Evolutionary conservation across 1,139 yeast genomes (phyloP).

Genomic region (Taphrina betulina): DNA sequence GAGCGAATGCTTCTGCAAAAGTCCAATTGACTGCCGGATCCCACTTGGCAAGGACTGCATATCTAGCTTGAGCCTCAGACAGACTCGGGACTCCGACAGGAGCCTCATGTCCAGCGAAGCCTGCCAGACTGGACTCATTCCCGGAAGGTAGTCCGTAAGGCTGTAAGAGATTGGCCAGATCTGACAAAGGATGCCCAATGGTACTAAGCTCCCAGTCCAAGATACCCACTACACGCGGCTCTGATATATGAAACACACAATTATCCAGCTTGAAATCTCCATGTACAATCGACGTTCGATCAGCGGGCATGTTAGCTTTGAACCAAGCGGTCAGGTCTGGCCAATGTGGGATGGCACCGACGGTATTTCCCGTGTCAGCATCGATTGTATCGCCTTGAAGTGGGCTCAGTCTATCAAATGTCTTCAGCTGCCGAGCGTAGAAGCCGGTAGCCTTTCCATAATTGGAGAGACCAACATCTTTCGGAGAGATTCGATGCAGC

Average conservation of each 20-base stretch:
- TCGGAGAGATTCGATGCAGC: constrained; percentile 56
- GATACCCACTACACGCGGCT: constrained; percentile 56
- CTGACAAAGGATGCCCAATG: constrained; percentile 66
- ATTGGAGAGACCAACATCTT: constrained; percentile 47
- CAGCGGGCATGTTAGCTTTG: constrained; percentile 53
- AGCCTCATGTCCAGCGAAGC: constrained; percentile 33
- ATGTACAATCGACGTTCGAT: constrained; percentile 54
- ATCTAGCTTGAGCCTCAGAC: constrained; percentile 40
- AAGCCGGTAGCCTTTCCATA: constrained; percentile 52
- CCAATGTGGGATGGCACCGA: constrained; percentile 56
- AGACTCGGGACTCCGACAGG: constrained; percentile 41
- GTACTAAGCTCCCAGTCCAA: constrained; percentile 72
- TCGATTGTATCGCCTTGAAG: constrained; percentile 50
- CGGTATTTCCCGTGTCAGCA: constrained; percentile 45
- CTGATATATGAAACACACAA: constrained; percentile 55
- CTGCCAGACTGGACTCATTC: constrained; percentile 21
- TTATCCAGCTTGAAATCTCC: constrained; percentile 72
- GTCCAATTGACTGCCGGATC: constrained; percentile 50
- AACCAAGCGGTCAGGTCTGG: constrained; percentile 51
- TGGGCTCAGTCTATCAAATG: constrained; percentile 52
- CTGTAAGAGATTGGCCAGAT: constrained; percentile 60
- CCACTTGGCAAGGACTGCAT: constrained; percentile 42
- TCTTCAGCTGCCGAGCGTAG: constrained; percentile 57
- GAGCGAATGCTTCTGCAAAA: constrained; percentile 61
- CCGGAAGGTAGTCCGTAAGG: constrained; percentile 54